Base-by-base conservation (phyloP, 371 early-diverging fungal genomes). In the Cokeromyces recurvatus region DNA sequence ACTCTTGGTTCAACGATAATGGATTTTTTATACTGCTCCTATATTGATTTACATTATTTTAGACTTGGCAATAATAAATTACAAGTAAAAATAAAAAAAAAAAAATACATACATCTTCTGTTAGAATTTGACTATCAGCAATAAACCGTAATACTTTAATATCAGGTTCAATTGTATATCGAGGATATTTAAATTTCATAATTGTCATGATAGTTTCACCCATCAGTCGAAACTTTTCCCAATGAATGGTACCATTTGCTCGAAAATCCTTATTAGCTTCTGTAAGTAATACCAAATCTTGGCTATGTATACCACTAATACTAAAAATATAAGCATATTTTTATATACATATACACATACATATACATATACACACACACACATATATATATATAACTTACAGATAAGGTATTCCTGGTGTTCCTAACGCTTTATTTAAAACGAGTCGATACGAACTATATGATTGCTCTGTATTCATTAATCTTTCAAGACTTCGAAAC, bases 371-470 rank as follows among this genome's bases (percentile, higher is more conserved):
- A 31, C 16, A 38, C 15, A 31, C 23, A 40, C 6, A 16, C 31
- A 15, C 22, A 31, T 7, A 29, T 29, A 23, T n/a, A 43, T 11
- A 44, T n/a, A 19, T 9, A 8, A 53, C 61, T 63, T 71, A 77
- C 65, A 77, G 50, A 57, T 81, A 81, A 7, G 84, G 84, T 48
- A 84, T 78, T 23, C 79, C 72, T 17, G 82, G 80, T 35, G 70
- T 53, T 8, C 55, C 64, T 27, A 75, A 70, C 21, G 71, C n/a
- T n/a, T n/a, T n/a, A n/a, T n/a, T n/a, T n/a, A n/a, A n/a, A n/a
- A n/a, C n/a, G n/a, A n/a, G n/a, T n/a, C n/a, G n/a, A 57, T 86
- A 86, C n/a, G 77, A 74, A 31, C 66, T 66, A 54, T 79, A 86
- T 0, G 78, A 76, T 11, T 77, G 66, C 32, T 80, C 79, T 15